Evolutionary conservation across 306 rosid genomes (phyloP).

Genomic region (Leucaena leucocephala): DNA sequence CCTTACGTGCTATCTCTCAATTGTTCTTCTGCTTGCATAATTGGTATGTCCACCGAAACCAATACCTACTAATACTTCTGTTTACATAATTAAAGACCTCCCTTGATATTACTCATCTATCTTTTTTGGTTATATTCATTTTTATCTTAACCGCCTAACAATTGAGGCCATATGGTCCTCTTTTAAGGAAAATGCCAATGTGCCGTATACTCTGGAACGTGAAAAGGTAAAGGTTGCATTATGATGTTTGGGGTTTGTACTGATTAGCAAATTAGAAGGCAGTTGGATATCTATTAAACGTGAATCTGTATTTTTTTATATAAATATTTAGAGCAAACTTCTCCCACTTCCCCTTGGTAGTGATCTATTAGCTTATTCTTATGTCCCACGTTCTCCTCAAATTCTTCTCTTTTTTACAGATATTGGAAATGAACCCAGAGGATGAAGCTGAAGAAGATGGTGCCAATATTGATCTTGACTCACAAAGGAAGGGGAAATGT

Average conservation of each 20-base stretch:
- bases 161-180: neutral
- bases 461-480: slow-evolving; percentile 95
- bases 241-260: neutral
- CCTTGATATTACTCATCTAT: neutral
- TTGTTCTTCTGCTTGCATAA: too few relatives aligned
- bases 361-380: neutral
- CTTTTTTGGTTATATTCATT: neutral
- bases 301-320: neutral
- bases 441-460: slow-evolving; percentile 98
- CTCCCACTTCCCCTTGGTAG: neutral
- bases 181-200: neutral
- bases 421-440: slow-evolving; percentile 96
- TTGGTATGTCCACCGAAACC: too few relatives aligned
- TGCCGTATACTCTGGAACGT: neutral
- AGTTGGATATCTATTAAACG: neutral
- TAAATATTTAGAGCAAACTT: neutral
- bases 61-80: neutral
- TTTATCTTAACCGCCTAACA: neutral
- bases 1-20: too few relatives aligned
- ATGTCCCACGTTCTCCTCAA: neutral
- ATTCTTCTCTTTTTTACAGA: slow-evolving; percentile 45
- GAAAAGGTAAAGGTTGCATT: neutral
- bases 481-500: slow-evolving; percentile 92
- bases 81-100: neutral
- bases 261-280: neutral